Evolutionary conservation across 2,329 filamentous ascomycete species (phyloP), one percentile per base, ranked within the genome.

Genomic region (Penicillium sp.): DNA sequence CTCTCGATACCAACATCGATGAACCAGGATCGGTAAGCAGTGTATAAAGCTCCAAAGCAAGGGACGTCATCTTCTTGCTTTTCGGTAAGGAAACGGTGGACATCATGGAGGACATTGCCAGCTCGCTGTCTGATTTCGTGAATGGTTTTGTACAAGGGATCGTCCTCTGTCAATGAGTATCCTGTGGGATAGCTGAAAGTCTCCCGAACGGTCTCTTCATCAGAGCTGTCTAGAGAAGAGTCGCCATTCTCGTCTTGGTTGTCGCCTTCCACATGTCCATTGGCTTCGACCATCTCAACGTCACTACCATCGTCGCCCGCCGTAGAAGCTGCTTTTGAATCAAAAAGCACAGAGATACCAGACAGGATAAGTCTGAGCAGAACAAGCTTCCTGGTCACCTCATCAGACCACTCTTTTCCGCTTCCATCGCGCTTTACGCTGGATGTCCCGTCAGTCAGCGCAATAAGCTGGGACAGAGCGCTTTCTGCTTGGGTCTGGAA

Each of bases 321-420:
- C 26, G 81, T 80, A 8, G 88, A 87, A 3, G 87, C 86, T 18
- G 86, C 83, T 64, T 85, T 83, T 1, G 91, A 86, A 66, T 97
- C 91, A 68, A 99, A 97, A 11, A 99, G 79, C 1, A 89, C 87
- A 7, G 93, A 92, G 57, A 96, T 86, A 53, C 94, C 94, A 3
- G 93, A 95, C 24, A 96, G 85, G 46, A 96, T 85, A n/a, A 99
- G 81, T 28, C 93, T 83, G 14, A 99, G 79, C 52, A 97, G 86
- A 12, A 93, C 90, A 56, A 99, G 81, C 63, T 96, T 91, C 55
- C 94, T 81, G 1, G 91, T 93, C 26, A 97, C 88, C 70, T 99
- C 95, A 70, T 99, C 94, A 0, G 93, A 97, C 94, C 94, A 99
- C 66, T 97, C 93, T 73, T 97, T 99, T 64, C 96, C 95, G 70